A percentile compares a stretch with the other conserved stretches of the same genome.
phyloP scores from a whole-genome alignment of 2,329 filamentous ascomycete genomes.

The Beauveria pseudobassiana region DNA sequence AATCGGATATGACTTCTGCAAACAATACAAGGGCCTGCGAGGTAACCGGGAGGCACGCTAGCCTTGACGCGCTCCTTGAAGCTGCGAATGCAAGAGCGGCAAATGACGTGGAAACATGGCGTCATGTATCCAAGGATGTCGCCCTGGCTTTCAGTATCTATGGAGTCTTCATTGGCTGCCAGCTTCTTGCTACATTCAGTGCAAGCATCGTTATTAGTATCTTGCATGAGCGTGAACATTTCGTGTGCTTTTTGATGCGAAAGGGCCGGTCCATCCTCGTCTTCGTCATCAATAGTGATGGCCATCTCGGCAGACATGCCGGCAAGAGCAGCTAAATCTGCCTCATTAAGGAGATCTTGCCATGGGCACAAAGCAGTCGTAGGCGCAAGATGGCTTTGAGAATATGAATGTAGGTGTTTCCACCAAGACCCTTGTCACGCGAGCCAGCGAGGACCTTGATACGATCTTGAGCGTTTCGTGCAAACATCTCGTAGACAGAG shows the following conservation, averaged over 20 bases:
- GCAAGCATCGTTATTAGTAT: slow-evolving; percentile 72
- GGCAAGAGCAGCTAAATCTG: slow-evolving; percentile 72
- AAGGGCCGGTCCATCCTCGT: slow-evolving; percentile 52
- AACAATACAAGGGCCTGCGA: slow-evolving; percentile 53
- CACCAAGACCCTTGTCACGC: slow-evolving; percentile 58
- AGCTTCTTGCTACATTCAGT: slow-evolving; percentile 61
- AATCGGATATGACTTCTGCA: slow-evolving; percentile 59
- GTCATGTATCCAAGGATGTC: slow-evolving; percentile 72
- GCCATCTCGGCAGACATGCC: slow-evolving; percentile 78
- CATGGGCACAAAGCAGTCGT: slow-evolving; percentile 85
- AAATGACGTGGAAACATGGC: slow-evolving; percentile 80
- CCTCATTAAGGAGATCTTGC: slow-evolving; percentile 79
- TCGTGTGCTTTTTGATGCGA: slow-evolving; percentile 72
- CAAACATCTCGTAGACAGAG: slow-evolving; percentile 76
- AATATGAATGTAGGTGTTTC: slow-evolving; percentile 88
- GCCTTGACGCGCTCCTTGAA: slow-evolving; percentile 48
- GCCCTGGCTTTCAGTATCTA: slow-evolving; percentile 51
- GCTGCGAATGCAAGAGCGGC: slow-evolving; percentile 59
- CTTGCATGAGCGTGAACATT: slow-evolving; percentile 75
- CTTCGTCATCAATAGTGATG: slow-evolving; percentile 81
- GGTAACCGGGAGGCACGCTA: slow-evolving; percentile 28
- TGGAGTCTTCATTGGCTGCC: slow-evolving; percentile 41
- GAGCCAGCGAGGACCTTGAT: slow-evolving; percentile 63
- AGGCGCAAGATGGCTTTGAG: slow-evolving; percentile 85
- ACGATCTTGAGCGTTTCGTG: slow-evolving; percentile 70